Conservation (phyloP, 208 protist genomes). For the Wallacemonas collosoma region DNA sequence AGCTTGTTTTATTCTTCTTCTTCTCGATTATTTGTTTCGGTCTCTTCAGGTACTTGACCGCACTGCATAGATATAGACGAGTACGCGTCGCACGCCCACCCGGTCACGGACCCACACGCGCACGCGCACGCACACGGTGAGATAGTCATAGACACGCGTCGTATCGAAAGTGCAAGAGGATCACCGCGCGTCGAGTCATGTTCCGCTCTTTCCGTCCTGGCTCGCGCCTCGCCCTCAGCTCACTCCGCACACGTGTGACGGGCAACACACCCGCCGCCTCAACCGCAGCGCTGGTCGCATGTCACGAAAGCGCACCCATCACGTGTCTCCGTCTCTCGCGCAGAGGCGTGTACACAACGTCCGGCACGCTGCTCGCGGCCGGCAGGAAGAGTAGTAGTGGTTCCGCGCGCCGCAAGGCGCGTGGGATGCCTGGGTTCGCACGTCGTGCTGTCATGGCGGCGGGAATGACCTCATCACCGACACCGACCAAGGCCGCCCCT, state of each 20-base stretch:
- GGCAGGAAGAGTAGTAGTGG: constrained; percentile 1
- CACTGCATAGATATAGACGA: too few species aligned
- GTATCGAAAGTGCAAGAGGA: too few species aligned
- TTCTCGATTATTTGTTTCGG: too few species aligned
- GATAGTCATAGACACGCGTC: too few species aligned
- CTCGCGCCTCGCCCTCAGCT: background rate
- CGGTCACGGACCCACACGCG: too few species aligned
- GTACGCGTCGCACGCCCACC: too few species aligned
- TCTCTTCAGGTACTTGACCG: too few species aligned
- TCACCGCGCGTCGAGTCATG: background rate
- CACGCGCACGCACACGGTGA: too few species aligned
- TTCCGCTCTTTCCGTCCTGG: constrained; percentile 13
- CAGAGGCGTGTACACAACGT: background rate
- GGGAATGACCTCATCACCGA: background rate
- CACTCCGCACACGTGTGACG: background rate
- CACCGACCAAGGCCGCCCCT: background rate
- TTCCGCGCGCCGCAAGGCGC: background rate
- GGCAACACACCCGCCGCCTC: background rate
- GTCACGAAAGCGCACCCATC: background rate
- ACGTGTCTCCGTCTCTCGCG: background rate
- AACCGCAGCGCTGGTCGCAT: background rate
- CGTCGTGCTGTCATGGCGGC: background rate
- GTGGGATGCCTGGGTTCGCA: constrained; percentile 6
- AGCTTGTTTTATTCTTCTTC: background rate
- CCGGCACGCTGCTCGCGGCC: constrained; percentile 1